A percentile compares a stretch with the other conserved stretches of the same genome.
phyloP scores from a whole-genome alignment of 2,329 filamentous ascomycete species.

The Sphaerulina vaccinii region DNA sequence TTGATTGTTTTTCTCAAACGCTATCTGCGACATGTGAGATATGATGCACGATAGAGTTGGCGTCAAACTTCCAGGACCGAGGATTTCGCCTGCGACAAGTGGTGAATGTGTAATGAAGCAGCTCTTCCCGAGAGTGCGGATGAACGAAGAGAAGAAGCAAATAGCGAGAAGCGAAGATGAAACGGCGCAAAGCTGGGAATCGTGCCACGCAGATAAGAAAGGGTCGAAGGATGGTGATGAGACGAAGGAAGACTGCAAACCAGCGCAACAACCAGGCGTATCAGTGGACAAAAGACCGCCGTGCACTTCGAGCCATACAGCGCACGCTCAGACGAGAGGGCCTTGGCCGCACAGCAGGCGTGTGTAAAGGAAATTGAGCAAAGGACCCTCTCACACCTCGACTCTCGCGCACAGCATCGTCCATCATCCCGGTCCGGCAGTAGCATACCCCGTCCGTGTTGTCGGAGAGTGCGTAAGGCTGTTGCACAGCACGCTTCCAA shows the following conservation, averaged over 20 bases:
- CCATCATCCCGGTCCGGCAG: neutral
- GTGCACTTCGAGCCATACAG: slow-evolving; percentile 8
- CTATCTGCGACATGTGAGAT: slow-evolving; percentile 10
- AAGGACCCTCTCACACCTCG: slow-evolving; percentile 4
- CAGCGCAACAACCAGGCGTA: slow-evolving; percentile 6
- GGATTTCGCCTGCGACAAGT: neutral
- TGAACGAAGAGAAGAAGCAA: neutral
- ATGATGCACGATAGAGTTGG: neutral
- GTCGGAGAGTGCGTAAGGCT: slow-evolving; percentile 14
- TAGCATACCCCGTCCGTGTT: slow-evolving; percentile 4
- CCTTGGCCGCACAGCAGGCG: slow-evolving; percentile 2
- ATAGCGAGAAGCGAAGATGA: slow-evolving; percentile 8
- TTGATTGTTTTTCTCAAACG: slow-evolving; percentile 7
- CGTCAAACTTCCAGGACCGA: neutral
- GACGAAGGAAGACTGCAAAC: neutral
- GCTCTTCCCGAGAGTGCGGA: slow-evolving; percentile 5
- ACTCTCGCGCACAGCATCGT: slow-evolving; percentile 13
- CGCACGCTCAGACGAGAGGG: slow-evolving; percentile 1
- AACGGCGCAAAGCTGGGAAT: slow-evolving; percentile 1
- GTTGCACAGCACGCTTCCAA: slow-evolving; percentile 3
- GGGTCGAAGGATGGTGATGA: slow-evolving; percentile 3
- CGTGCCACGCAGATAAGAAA: slow-evolving; percentile 2
- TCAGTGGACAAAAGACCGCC: slow-evolving; percentile 9
- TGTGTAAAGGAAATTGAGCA: slow-evolving; percentile 15
- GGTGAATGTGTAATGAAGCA: neutral